These are phyloP conservation scores for Geranium rotundifolium DNA, from an alignment of 345 rosid species.

Conservation along the genomic window DNA sequence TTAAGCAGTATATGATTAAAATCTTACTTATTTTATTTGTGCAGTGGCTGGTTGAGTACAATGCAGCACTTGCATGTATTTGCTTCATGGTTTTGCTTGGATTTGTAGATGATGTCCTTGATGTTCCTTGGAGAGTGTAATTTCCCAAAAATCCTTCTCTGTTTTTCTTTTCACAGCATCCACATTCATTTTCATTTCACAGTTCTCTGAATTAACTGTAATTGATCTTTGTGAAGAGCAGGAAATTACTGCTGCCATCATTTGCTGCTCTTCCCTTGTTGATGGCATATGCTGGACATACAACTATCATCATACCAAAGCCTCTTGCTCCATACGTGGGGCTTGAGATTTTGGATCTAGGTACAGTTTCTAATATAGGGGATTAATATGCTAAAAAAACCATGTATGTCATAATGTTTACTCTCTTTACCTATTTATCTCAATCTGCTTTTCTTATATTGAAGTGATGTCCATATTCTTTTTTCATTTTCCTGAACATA, in stretches of 20 bases:
- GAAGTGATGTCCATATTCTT: too few relatives aligned
- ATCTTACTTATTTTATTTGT: constrained; percentile 10
- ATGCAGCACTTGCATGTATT: constrained; percentile 88
- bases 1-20: too few relatives aligned
- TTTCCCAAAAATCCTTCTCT: constrained; percentile 13
- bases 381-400: not conserved
- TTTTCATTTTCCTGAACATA: too few relatives aligned
- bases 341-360: constrained; percentile 68
- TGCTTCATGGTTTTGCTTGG: constrained; percentile 98
- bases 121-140: constrained; percentile 99
- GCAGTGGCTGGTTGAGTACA: constrained; percentile 99
- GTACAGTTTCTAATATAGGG: constrained; percentile 24
- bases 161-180: constrained; percentile 5
- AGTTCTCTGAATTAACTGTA: too few relatives aligned
- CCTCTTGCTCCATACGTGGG: constrained; percentile 79
- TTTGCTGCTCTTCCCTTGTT: constrained; percentile 91
- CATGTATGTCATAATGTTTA: too few relatives aligned
- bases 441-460: too few relatives aligned
- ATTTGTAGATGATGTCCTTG: constrained; percentile 89
- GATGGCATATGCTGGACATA: constrained; percentile 99
- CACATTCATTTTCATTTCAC: too few relatives aligned
- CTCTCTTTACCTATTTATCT: too few relatives aligned
- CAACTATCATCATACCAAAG: constrained; percentile 83
- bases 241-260: constrained; percentile 82
- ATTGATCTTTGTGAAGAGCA: constrained; percentile 22